phyloP scores from a whole-genome alignment of 345 rosid genomes.

The Dipteronia sinensis region DNA sequence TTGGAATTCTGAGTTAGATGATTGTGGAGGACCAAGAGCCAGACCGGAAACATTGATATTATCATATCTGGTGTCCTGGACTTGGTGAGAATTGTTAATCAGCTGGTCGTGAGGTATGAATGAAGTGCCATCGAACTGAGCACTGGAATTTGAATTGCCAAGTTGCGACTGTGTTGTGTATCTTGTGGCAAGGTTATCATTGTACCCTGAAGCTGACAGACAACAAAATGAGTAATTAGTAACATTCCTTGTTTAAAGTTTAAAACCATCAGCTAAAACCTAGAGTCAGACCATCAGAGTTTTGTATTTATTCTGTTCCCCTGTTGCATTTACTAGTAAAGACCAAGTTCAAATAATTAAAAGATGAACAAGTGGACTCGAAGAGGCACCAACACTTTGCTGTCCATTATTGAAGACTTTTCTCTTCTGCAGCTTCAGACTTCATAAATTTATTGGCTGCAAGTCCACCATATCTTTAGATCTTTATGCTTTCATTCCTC shows the following conservation, averaged over 20 bases:
- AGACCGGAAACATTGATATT: constrained; percentile 48
- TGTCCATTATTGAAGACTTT: not conserved
- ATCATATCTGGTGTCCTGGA: constrained; percentile 48
- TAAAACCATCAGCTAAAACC: constrained; percentile 3
- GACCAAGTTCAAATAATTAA: not conserved
- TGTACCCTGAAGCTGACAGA: constrained; percentile 50
- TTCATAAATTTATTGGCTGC: not conserved
- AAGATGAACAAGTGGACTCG: not conserved
- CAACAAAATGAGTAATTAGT: not conserved
- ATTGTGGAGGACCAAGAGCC: constrained; percentile 75
- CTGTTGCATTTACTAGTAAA: not conserved
- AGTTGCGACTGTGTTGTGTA: constrained; percentile 58
- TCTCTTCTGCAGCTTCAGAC: not conserved
- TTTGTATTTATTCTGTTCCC: too few species aligned
- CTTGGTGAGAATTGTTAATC: constrained; percentile 45
- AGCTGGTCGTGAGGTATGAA: constrained; percentile 49
- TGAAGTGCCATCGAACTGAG: constrained; percentile 49
- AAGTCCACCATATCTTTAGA: not conserved
- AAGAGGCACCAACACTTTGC: not conserved
- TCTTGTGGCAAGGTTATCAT: constrained; percentile 47
- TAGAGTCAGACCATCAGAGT: not conserved
- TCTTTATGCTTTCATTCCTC: not conserved
- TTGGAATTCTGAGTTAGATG: constrained; percentile 58
- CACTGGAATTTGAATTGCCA: constrained; percentile 49
- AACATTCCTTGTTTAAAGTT: not conserved